Evolutionary conservation across 331 rosid species (phyloP).

Genomic region (Erythrophleum ivorense): DNA sequence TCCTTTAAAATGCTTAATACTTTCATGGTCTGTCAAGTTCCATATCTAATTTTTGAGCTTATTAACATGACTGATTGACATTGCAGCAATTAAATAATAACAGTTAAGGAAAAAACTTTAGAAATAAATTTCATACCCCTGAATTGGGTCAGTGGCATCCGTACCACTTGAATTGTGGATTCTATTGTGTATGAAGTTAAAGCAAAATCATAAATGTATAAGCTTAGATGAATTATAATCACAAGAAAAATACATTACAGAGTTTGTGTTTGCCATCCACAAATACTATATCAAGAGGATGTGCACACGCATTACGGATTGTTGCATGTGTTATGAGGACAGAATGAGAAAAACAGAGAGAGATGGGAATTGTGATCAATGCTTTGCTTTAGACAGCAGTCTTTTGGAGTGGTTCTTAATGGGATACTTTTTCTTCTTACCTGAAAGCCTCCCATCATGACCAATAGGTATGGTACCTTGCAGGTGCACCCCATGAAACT

Average conservation of each 20-base stretch:
- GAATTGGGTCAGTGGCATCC: background rate
- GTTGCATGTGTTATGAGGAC: background rate
- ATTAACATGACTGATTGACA: background rate
- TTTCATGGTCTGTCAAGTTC: background rate
- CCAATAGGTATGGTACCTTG: constrained; percentile 49
- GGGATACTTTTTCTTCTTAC: constrained; percentile 50
- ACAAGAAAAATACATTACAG: background rate
- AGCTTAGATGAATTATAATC: constrained; percentile 17
- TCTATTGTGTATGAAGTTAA: no score
- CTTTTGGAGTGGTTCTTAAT: constrained; percentile 32
- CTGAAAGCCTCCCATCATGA: constrained; percentile 55
- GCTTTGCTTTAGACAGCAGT: constrained; percentile 29
- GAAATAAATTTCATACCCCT: background rate
- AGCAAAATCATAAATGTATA: background rate
- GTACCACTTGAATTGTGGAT: background rate
- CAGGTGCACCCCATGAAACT: constrained; percentile 47
- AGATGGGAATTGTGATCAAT: constrained; percentile 21
- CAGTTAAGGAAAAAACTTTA: background rate
- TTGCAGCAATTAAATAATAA: background rate
- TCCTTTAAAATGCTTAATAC: background rate
- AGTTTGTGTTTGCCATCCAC: constrained; percentile 6
- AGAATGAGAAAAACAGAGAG: background rate
- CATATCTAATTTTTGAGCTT: background rate
- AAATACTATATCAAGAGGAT: constrained; percentile 7
- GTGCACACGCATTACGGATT: constrained; percentile 2